Evolutionary conservation across 176 grass and related monocot genomes (phyloP), one percentile per base, ranked within the genome.

Genomic region (Avena insularis): DNA sequence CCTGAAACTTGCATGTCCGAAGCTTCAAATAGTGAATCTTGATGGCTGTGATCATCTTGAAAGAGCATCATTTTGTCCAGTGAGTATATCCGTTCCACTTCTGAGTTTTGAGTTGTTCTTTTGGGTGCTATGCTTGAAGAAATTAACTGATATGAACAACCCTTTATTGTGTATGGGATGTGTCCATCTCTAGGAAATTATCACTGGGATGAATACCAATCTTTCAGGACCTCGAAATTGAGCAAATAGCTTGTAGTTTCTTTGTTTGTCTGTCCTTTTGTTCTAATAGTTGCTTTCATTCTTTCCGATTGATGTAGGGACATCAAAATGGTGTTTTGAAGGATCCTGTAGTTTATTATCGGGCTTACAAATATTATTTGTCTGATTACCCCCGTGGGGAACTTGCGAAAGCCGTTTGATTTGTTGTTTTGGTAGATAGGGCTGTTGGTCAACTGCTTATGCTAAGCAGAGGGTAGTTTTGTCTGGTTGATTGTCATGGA

Each of bases 41-140:
- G 92, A 96, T 90, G 93, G 91, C 51, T 99, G 97, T 81, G 97
- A 93, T 90, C 94, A 93, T 87, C 94, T 99, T 79, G 87, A 93
- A 87, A 90, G 47, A 46, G 94, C 94, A 17, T 85, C 89, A 82
- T 99, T 99, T 74, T 93, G 80, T 78, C 97, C 94, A 3, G 97
- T 99, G 91, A 88, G 94, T 98, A 15, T 36, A 10, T 77, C 29
- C 12, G 0, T 43, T 68, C 54, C 85, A 12, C 19, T 82, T 83
- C 6, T 50, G 4, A 54, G 47, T 46, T 79, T 46, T 40, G 5
- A 6, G 38, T 40, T 40, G 6, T 40, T 40, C 38, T 68, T 77
- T 15, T 82, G 45, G 71, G 4, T 57, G 16, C 61, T 61, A 19
- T 58, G 78, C 2, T 15, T 78, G 60, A 75, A 48, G 47, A 73